Conservation (phyloP, 1,284 basidiomycete genomes). For the Boletus hoseneyae region DNA sequence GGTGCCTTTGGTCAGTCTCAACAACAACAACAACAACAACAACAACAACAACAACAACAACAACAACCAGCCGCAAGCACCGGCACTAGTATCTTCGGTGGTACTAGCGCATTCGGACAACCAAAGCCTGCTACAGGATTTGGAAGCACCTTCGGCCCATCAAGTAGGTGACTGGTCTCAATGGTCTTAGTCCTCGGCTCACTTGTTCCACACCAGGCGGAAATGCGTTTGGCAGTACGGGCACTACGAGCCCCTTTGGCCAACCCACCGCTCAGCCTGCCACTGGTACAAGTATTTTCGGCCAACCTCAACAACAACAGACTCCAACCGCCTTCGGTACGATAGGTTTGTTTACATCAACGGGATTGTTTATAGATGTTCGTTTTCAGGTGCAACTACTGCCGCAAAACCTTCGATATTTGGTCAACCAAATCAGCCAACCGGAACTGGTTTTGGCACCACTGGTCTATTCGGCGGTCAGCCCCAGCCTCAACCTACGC, state of each 20-base stretch:
- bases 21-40: too few relatives aligned
- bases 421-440: constrained; percentile 34
- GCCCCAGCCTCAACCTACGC: constrained; percentile 31
- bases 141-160: constrained; percentile 33
- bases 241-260: constrained; percentile 36
- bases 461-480: constrained; percentile 29
- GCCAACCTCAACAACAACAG: constrained; percentile 30
- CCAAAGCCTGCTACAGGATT: constrained; percentile 41
- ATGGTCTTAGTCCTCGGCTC: neutral
- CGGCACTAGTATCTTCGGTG: constrained; percentile 40
- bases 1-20: constrained; percentile 42
- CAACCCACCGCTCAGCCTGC: constrained; percentile 31
- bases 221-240: constrained; percentile 40
- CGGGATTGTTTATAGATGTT: constrained; percentile 3
- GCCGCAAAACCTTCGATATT: constrained; percentile 47
- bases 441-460: constrained; percentile 26
- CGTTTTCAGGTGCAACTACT: constrained; percentile 24
- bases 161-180: constrained; percentile 18
- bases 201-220: constrained; percentile 20
- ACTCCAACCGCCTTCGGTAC: constrained; percentile 26
- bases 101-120: constrained; percentile 34
- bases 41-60: constrained; percentile 24
- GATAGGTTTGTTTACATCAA: neutral
- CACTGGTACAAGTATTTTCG: constrained; percentile 32
- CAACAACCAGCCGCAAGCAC: constrained; percentile 26